These are phyloP conservation scores for Rhodotorula sp. DNA, from an alignment of 1,284 basidiomycete genomes.

Conservation along the genomic window DNA sequence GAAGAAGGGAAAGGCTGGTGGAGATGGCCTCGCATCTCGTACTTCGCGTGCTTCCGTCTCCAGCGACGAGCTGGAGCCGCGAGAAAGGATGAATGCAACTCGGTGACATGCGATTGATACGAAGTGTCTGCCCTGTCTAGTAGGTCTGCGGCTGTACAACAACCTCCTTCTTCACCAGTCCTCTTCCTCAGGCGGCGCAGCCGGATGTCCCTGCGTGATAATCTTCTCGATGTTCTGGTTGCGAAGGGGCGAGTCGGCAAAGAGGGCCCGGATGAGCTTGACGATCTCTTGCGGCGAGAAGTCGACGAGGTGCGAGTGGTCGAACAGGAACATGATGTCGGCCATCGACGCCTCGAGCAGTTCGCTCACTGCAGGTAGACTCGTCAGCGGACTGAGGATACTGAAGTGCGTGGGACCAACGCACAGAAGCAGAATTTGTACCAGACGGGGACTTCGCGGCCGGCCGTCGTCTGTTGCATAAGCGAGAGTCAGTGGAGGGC, in stretches of 20 bases:
- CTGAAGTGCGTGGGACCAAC: too few relatives aligned
- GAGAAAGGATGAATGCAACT: neutral
- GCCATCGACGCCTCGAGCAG: slow-evolving; percentile 82
- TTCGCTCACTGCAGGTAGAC: slow-evolving; percentile 59
- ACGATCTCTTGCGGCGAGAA: slow-evolving; percentile 81
- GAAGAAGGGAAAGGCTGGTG: too few relatives aligned
- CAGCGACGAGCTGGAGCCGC: neutral
- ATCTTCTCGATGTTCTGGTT: slow-evolving; percentile 66
- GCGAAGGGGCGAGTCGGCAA: slow-evolving; percentile 82
- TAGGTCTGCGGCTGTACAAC: neutral
- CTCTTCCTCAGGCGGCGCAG: slow-evolving; percentile 13
- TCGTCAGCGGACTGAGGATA: too few relatives aligned
- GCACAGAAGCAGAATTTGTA: slow-evolving; percentile 79
- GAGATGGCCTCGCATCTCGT: too few relatives aligned
- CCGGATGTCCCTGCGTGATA: slow-evolving; percentile 28
- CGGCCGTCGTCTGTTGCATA: slow-evolving; percentile 47
- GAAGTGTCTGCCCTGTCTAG: neutral
- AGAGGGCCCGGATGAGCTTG: slow-evolving; percentile 77
- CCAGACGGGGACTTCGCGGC: slow-evolving; percentile 74
- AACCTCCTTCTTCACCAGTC: slow-evolving; percentile 6
- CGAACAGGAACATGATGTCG: slow-evolving; percentile 89
- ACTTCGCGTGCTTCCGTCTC: neutral
- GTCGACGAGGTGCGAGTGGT: slow-evolving; percentile 85
- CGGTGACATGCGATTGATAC: neutral
- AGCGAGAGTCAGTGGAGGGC: slow-evolving; percentile 39